phyloP scores from a whole-genome alignment of 2,329 filamentous ascomycete species.

The Chlorencoelia australis region DNA sequence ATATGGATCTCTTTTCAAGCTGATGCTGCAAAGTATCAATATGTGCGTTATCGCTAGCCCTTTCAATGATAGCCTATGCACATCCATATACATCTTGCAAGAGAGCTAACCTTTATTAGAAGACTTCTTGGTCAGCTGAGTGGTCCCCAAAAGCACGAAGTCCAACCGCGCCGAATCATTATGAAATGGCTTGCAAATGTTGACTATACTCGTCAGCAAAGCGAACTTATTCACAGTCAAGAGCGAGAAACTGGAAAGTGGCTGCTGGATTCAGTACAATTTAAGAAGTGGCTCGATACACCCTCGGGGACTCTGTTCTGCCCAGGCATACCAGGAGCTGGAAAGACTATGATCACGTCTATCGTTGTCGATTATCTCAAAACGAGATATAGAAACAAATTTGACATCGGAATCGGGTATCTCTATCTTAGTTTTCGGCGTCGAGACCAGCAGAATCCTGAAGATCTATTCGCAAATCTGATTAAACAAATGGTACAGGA shows the following conservation, averaged over 20 bases:
- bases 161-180: no score
- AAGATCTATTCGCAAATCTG: slow-evolving; percentile 21
- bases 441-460: slow-evolving; percentile 18
- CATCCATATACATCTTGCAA: no score
- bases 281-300: slow-evolving; percentile 5
- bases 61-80: no score
- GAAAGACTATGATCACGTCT: slow-evolving; percentile 37
- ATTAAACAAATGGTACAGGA: slow-evolving; percentile 24
- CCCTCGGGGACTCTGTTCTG: slow-evolving; percentile 4
- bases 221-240: no score
- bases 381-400: slow-evolving; percentile 13
- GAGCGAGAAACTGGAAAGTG: slow-evolving; percentile 19
- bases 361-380: slow-evolving; percentile 33
- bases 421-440: slow-evolving; percentile 27
- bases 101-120: no score
- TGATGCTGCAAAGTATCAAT: no score
- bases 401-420: slow-evolving; percentile 22
- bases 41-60: no score
- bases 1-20: no score
- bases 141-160: no score
- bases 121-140: no score
- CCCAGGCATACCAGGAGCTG: slow-evolving; percentile 31
- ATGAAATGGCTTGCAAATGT: no score
- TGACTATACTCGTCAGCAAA: no score
- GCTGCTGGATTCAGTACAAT: slow-evolving; percentile 6